Percentiles rank a stretch among this genome's conserved stretches.
Conservation (phyloP, 2,329 filamentous ascomycete genomes). For the Aspergillus persii region DNA sequence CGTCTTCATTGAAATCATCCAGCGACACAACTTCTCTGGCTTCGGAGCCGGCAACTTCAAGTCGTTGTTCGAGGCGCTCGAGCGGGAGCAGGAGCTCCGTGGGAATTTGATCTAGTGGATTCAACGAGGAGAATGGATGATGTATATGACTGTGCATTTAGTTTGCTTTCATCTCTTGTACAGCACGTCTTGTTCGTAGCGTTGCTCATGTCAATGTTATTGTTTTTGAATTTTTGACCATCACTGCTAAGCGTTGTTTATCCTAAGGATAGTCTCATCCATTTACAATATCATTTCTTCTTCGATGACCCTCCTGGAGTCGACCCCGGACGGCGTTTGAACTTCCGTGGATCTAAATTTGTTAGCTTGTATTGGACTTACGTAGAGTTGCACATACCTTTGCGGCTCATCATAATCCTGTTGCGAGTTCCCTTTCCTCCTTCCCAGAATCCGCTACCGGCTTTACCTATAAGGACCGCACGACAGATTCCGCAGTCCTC, state of each 20-base stretch:
- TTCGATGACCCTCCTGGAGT: slow-evolving; percentile 30
- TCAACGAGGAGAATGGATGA: not conserved
- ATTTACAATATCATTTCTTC: slow-evolving; percentile 23
- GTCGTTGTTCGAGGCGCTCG: slow-evolving; percentile 91
- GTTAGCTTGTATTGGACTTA: slow-evolving; percentile 7
- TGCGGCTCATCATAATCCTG: slow-evolving; percentile 67
- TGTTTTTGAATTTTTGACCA: not conserved
- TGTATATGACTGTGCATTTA: not conserved
- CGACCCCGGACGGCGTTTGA: slow-evolving; percentile 57
- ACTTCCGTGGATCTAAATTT: slow-evolving; percentile 64
- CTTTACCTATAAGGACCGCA: slow-evolving; percentile 65
- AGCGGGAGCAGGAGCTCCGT: slow-evolving; percentile 81
- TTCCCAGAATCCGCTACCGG: slow-evolving; percentile 75
- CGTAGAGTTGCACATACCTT: slow-evolving; percentile 43
- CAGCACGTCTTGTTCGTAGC: not conserved
- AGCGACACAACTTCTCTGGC: slow-evolving; percentile 83
- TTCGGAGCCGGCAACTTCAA: slow-evolving; percentile 97
- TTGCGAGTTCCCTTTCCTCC: slow-evolving; percentile 80
- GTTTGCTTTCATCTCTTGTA: not conserved
- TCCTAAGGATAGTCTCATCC: not conserved
- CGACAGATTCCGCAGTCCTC: slow-evolving; percentile 75
- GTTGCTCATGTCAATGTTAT: not conserved
- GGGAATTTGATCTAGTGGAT: slow-evolving; percentile 64
- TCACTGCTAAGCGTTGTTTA: not conserved
- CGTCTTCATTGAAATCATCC: slow-evolving; percentile 95